A percentile compares a stretch with the other conserved stretches of the same genome.
Evolutionary conservation across 495 filamentous ascomycete species (phyloP).

Genomic region (Podospora anserina): DNA sequence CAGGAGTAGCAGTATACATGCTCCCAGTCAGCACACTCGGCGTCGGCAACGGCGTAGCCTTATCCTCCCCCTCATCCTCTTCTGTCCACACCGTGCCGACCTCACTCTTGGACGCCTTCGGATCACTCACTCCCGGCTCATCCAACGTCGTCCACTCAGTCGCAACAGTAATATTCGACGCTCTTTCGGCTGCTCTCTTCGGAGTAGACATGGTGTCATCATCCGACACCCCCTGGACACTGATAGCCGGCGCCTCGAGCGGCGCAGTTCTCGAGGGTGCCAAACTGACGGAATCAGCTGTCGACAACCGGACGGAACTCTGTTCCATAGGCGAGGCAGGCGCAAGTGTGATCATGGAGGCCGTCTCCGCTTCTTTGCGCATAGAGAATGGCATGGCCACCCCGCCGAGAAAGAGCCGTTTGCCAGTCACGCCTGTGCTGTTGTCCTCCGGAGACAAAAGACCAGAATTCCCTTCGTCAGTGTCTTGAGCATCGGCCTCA

Average conservation of each 20-base stretch:
- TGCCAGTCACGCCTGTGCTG: conserved; percentile 41
- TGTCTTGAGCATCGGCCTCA: background rate
- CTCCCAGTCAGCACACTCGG: conserved; percentile 7
- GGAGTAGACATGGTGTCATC: background rate
- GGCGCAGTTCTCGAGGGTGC: background rate
- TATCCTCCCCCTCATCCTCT: background rate
- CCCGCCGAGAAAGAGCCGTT: conserved; percentile 46
- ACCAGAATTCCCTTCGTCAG: conserved; percentile 7
- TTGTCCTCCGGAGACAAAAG: conserved; percentile 15
- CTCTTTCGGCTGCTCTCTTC: background rate
- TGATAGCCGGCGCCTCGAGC: background rate
- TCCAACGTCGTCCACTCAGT: background rate
- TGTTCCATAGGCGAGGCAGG: conserved; percentile 28
- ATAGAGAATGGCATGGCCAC: conserved; percentile 53
- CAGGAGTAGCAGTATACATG: background rate
- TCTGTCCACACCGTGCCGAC: background rate
- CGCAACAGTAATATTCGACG: background rate
- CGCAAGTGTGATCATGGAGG: conserved; percentile 53
- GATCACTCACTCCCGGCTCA: background rate
- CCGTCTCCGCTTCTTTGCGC: conserved; percentile 45
- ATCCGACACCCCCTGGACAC: background rate
- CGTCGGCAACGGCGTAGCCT: conserved; percentile 12
- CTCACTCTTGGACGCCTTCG: background rate
- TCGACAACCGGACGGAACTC: conserved; percentile 11
- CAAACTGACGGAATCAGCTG: conserved; percentile 8